phyloP scores from a whole-genome alignment of 805 yeast species.

The Barnettozyma vustinii region DNA sequence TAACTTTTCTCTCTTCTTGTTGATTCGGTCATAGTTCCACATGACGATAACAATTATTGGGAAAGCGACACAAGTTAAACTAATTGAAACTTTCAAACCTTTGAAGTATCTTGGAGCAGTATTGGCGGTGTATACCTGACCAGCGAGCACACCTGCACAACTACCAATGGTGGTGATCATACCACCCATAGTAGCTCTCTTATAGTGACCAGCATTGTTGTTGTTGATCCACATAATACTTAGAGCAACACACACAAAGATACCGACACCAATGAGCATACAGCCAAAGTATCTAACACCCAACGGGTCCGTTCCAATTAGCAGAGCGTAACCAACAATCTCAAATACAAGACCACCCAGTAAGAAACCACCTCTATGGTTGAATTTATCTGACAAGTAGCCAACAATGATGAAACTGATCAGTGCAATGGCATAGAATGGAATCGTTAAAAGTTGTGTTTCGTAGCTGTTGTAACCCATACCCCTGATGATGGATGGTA shows the following conservation, averaged over 20 bases:
- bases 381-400: conserved; percentile 27
- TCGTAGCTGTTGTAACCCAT: conserved; percentile 38
- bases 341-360: conserved; percentile 30
- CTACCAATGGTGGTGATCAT: conserved; percentile 32
- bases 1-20: conserved; percentile 13
- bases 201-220: conserved; percentile 34
- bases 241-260: conserved; percentile 34
- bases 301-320: conserved; percentile 27
- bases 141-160: conserved; percentile 33
- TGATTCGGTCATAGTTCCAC: conserved; percentile 16
- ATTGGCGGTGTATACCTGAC: conserved; percentile 30
- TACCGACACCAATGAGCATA: conserved; percentile 34
- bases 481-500: conserved; percentile 39
- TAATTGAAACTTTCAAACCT: conserved; percentile 25
- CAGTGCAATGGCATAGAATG: conserved; percentile 35
- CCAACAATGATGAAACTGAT: conserved; percentile 28
- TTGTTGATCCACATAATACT: conserved; percentile 38
- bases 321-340: conserved; percentile 29
- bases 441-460: conserved; percentile 41
- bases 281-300: conserved; percentile 36
- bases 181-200: conserved; percentile 36
- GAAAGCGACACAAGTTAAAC: conserved; percentile 20
- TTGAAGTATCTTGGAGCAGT: conserved; percentile 36
- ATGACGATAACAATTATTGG: conserved; percentile 16
- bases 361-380: conserved; percentile 32